Percentiles rank a stretch among this genome's conserved stretches.
These are phyloP conservation scores for Hyaloscypha bicolor DNA, from an alignment of 495 filamentous ascomycete species.

Conservation along the genomic window DNA sequence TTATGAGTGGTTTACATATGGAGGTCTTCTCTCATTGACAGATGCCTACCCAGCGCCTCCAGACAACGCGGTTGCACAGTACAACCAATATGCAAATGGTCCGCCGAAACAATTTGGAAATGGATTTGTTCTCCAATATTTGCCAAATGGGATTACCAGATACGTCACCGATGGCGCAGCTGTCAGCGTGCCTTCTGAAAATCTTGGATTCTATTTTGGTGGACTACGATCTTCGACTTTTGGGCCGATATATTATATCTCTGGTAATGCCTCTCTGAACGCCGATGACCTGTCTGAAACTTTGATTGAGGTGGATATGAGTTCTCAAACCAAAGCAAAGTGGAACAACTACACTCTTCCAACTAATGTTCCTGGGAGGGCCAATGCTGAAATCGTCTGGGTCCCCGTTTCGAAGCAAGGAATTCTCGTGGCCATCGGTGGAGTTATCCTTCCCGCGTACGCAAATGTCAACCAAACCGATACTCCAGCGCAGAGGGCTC, in stretches of 20 bases:
- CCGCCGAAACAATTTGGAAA: conserved; percentile 41
- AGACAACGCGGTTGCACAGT: conserved; percentile 45
- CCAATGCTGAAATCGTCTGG: conserved; percentile 69
- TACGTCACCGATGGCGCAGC: conserved; percentile 67
- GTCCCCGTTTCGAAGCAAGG: conserved; percentile 66
- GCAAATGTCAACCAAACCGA: conserved; percentile 21
- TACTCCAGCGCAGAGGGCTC: conserved; percentile 39
- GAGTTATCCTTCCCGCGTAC: conserved; percentile 58
- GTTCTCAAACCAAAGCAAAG: conserved; percentile 43
- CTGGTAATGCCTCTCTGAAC: conserved; percentile 36
- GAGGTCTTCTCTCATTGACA: conserved; percentile 41
- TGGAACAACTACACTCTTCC: conserved; percentile 63
- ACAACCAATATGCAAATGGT: conserved; percentile 55
- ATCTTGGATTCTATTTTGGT: conserved; percentile 72
- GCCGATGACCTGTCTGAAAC: conserved; percentile 45
- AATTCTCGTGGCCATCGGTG: conserved; percentile 67
- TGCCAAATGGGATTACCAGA: conserved; percentile 53
- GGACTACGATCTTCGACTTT: conserved; percentile 54
- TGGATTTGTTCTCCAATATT: conserved; percentile 40
- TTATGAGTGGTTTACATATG: conserved; percentile 58
- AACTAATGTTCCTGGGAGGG: conserved; percentile 50
- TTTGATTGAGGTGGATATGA: conserved; percentile 65
- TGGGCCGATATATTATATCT: conserved; percentile 46
- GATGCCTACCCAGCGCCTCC: conserved; percentile 34
- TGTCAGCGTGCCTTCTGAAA: conserved; percentile 69